These are phyloP conservation scores for Pseudonitzschia delicatissima DNA, from an alignment of 108 stramenopile species.

Conservation along the genomic window DNA sequence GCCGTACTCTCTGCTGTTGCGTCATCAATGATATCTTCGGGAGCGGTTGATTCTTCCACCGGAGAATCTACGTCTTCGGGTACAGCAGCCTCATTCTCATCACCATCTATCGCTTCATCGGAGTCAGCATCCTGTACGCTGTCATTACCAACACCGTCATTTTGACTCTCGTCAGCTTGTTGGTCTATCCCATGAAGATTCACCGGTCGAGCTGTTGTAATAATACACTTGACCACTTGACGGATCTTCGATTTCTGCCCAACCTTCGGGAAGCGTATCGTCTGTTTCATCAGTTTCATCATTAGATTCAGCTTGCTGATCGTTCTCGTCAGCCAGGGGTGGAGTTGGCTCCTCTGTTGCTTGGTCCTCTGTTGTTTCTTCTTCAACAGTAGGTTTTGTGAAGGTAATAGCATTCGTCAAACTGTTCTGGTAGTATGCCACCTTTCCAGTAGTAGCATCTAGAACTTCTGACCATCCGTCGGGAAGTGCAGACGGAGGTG, in stretches of 20 bases:
- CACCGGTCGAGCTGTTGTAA: conserved; percentile 37
- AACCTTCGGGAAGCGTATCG: conserved; percentile 48
- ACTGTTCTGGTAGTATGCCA: conserved; percentile 51
- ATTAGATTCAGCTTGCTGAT: background rate
- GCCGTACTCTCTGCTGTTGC: background rate
- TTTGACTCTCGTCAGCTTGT: background rate
- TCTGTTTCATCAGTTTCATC: background rate
- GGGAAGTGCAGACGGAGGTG: conserved; percentile 20
- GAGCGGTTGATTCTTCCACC: background rate
- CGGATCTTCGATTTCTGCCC: conserved; percentile 57
- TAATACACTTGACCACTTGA: conserved; percentile 52
- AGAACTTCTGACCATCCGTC: conserved; percentile 37
- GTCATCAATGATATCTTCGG: background rate
- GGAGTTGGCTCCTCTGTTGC: background rate
- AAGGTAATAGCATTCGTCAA: conserved; percentile 7
- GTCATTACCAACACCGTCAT: background rate
- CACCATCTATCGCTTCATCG: conserved; percentile 22
- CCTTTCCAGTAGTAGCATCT: conserved; percentile 40
- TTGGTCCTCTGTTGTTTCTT: conserved; percentile 17
- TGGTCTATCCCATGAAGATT: conserved; percentile 58
- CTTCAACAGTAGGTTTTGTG: conserved; percentile 5
- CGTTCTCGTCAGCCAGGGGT: background rate
- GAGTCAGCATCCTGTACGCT: conserved; percentile 22
- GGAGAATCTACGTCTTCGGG: background rate
- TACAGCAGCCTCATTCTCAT: background rate